phyloP scores from a whole-genome alignment of 176 grass and related monocot species.

The Olyra latifolia region DNA sequence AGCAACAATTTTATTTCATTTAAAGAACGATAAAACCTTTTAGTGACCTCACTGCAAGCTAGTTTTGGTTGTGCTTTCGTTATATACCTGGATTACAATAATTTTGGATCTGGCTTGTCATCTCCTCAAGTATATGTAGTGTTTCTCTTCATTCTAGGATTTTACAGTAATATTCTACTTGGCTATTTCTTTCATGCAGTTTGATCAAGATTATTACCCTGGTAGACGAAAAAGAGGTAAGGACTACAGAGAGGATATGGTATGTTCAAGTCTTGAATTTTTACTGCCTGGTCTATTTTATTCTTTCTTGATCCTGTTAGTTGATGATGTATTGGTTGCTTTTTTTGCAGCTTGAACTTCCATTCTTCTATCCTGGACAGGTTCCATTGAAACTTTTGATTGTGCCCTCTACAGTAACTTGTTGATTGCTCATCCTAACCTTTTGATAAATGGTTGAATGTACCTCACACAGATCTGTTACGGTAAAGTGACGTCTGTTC shows the following conservation, averaged over 20 bases:
- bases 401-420: constrained; percentile 9
- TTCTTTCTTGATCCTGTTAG: background rate
- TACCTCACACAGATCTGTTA: constrained; percentile 67
- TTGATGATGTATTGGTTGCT: constrained; percentile 42
- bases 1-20: background rate
- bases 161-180: background rate
- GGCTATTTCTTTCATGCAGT: constrained; percentile 57
- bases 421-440: constrained; percentile 2
- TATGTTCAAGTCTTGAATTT: constrained; percentile 46
- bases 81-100: background rate
- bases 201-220: constrained; percentile 97
- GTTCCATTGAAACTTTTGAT: constrained; percentile 44
- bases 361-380: constrained; percentile 99
- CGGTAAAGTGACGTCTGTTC: constrained; percentile 73
- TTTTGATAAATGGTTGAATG: constrained; percentile 7
- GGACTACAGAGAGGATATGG: constrained; percentile 95
- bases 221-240: constrained; percentile 94
- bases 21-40: background rate
- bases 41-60: background rate
- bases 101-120: background rate
- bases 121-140: background rate
- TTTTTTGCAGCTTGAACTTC: constrained; percentile 87
- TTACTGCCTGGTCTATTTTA: background rate
- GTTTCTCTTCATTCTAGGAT: constrained; percentile 5
- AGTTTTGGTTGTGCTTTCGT: constrained; percentile 11